Percentiles rank a stretch among this genome's conserved stretches.
These are phyloP conservation scores for Yarrowia alimentaria DNA, from an alignment of 805 yeast species.

Conservation along the genomic window DNA sequence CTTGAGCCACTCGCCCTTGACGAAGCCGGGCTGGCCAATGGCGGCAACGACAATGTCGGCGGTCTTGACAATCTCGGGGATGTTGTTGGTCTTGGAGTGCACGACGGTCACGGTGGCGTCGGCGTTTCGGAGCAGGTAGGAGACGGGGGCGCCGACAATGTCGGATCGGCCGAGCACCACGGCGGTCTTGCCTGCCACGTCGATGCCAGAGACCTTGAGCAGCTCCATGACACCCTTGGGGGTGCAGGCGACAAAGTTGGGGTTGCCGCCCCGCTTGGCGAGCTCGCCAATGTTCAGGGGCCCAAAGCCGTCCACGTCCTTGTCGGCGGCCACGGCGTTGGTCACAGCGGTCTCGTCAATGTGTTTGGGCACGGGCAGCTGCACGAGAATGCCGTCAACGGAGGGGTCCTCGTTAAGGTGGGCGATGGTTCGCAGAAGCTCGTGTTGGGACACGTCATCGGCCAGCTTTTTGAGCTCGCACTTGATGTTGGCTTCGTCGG, in stretches of 20 bases:
- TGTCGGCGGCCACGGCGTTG: slow-evolving; percentile 70
- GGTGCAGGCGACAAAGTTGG: slow-evolving; percentile 87
- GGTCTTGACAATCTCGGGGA: slow-evolving; percentile 54
- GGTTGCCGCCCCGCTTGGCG: slow-evolving; percentile 80
- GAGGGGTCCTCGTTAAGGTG: slow-evolving; percentile 66
- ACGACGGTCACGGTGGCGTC: slow-evolving; percentile 85
- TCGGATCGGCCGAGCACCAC: slow-evolving; percentile 96
- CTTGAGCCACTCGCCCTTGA: slow-evolving; percentile 85
- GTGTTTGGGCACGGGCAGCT: slow-evolving; percentile 82
- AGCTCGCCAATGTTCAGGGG: slow-evolving; percentile 87
- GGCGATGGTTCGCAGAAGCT: slow-evolving; percentile 54
- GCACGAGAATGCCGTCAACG: slow-evolving; percentile 86
- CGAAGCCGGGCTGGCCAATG: slow-evolving; percentile 79
- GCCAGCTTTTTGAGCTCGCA: slow-evolving; percentile 65
- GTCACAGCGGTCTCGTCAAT: slow-evolving; percentile 78
- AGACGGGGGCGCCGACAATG: slow-evolving; percentile 93
- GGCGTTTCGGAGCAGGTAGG: slow-evolving; percentile 72
- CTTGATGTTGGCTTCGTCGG: slow-evolving; percentile 72
- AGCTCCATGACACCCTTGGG: slow-evolving; percentile 89
- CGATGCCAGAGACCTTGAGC: slow-evolving; percentile 63
- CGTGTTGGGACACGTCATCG: slow-evolving; percentile 59
- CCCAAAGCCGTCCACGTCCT: slow-evolving; percentile 96
- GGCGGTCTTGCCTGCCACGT: slow-evolving; percentile 71
- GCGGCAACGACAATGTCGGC: slow-evolving; percentile 96
- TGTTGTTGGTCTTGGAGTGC: slow-evolving; percentile 69